Evolutionary conservation across 768 basidiomycete species (phyloP).

Genomic region (Tylopilus intermedius): DNA sequence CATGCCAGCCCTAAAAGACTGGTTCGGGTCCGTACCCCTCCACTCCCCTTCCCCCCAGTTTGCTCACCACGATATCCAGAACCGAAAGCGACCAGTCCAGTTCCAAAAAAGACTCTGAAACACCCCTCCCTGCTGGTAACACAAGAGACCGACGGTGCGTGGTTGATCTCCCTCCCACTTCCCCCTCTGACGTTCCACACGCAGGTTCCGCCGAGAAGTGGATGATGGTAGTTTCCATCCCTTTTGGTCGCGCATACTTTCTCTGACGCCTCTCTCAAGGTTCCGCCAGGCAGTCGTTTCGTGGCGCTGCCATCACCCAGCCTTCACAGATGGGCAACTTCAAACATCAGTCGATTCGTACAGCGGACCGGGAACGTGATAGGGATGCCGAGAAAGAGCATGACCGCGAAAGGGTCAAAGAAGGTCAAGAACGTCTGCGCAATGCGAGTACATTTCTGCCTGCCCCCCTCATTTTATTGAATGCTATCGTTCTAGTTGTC

Average conservation of each 20-base stretch:
- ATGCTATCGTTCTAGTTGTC: slow-evolving; percentile 52
- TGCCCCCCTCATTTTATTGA: background rate
- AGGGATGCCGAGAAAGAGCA: slow-evolving; percentile 43
- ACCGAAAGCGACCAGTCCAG: slow-evolving; percentile 42
- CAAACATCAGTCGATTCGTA: slow-evolving; percentile 78
- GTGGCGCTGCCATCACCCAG: slow-evolving; percentile 59
- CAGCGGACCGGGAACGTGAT: slow-evolving; percentile 54
- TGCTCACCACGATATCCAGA: slow-evolving; percentile 30
- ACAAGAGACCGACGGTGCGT: slow-evolving; percentile 66
- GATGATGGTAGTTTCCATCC: slow-evolving; percentile 62
- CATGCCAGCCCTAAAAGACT: slow-evolving; percentile 80
- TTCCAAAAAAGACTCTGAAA: slow-evolving; percentile 60
- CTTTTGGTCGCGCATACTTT: slow-evolving; percentile 2
- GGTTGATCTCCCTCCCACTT: background rate
- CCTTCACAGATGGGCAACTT: slow-evolving; percentile 93
- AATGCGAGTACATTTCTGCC: slow-evolving; percentile 41
- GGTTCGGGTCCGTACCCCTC: slow-evolving; percentile 70
- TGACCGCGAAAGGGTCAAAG: slow-evolving; percentile 63
- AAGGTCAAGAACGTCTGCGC: slow-evolving; percentile 73
- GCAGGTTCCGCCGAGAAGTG: slow-evolving; percentile 68
- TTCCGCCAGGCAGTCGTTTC: slow-evolving; percentile 61
- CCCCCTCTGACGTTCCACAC: slow-evolving; percentile 9
- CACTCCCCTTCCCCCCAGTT: slow-evolving; percentile 1
- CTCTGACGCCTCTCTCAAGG: slow-evolving; percentile 35
- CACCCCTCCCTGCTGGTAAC: slow-evolving; percentile 43